Evolutionary conservation across 1,284 basidiomycete genomes (phyloP).

Genomic region (Austropuccinia psidii): DNA sequence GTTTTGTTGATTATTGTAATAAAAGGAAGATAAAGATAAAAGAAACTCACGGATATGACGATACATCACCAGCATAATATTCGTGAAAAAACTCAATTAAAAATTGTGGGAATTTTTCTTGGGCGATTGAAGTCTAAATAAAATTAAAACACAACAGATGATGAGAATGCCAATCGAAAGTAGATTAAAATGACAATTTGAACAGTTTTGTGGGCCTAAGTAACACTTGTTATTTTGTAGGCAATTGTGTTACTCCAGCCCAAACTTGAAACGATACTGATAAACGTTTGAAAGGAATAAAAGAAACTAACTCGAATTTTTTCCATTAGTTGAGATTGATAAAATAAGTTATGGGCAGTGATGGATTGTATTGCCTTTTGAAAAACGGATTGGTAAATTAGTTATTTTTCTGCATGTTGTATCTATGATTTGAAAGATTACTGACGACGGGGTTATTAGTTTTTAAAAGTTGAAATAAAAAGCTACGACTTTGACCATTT

Average conservation of each 20-base stretch:
- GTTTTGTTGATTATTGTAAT: constrained; percentile 38
- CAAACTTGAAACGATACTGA: background rate
- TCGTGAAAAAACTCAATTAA: constrained; percentile 62
- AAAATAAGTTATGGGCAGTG: constrained; percentile 11
- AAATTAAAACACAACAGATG: too few relatives aligned
- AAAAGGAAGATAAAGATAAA: constrained; percentile 39
- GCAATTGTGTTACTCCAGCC: background rate
- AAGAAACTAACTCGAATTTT: constrained; percentile 68
- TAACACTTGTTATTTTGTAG: too few relatives aligned
- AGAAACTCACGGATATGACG: background rate
- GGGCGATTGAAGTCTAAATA: constrained; percentile 54
- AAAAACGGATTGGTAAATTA: constrained; percentile 4
- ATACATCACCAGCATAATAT: constrained; percentile 60
- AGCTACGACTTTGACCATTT: constrained; percentile 56
- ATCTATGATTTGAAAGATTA: constrained; percentile 50
- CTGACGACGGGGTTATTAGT: constrained; percentile 67
- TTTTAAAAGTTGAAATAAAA: constrained; percentile 63
- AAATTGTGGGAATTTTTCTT: constrained; percentile 66
- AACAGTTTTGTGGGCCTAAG: background rate
- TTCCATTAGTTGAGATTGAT: constrained; percentile 5
- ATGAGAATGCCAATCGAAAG: too few relatives aligned
- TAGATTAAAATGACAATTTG: too few relatives aligned
- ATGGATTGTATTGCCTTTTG: constrained; percentile 29
- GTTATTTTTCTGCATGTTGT: constrained; percentile 51
- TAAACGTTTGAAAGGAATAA: constrained; percentile 55